phyloP scores from a whole-genome alignment of 768 basidiomycete species.

The Mycena vitilis region DNA sequence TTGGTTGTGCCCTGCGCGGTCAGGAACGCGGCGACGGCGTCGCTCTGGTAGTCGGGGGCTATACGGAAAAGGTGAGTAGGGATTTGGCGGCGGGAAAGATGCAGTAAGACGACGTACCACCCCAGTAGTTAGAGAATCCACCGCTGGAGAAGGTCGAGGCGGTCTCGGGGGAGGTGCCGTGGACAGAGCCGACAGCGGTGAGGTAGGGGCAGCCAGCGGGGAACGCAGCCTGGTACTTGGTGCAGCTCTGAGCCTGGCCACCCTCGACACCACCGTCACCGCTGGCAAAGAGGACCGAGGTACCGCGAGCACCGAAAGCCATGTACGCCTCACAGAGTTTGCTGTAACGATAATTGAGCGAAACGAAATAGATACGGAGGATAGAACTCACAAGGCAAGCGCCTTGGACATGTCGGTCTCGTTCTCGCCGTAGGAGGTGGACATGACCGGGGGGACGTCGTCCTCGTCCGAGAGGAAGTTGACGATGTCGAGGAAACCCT shows the following conservation, averaged over 20 bases:
- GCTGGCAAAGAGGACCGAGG: conserved; percentile 55
- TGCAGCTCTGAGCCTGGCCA: conserved; percentile 29
- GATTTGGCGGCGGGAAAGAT: conserved; percentile 39
- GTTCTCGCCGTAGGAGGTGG: conserved; percentile 76
- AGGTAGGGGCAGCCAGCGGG: conserved; percentile 34
- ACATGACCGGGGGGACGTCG: conserved; percentile 66
- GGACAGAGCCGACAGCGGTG: conserved; percentile 29
- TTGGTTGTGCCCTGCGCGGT: conserved; percentile 36
- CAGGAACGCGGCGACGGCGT: conserved; percentile 43
- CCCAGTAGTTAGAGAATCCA: conserved; percentile 33
- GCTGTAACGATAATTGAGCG: neutral
- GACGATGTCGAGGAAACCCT: conserved; percentile 71
- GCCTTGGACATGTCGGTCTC: conserved; percentile 58
- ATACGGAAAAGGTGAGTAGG: neutral
- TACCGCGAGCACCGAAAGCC: conserved; percentile 59
- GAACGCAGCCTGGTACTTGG: conserved; percentile 31
- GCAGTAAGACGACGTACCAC: conserved; percentile 32
- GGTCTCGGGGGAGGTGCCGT: conserved; percentile 27
- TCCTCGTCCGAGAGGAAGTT: conserved; percentile 60
- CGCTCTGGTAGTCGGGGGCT: conserved; percentile 36
- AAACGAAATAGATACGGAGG: neutral
- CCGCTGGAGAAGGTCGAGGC: conserved; percentile 32
- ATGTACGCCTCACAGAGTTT: conserved; percentile 48
- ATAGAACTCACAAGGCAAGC: conserved; percentile 13
- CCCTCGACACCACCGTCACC: conserved; percentile 59